Base-by-base conservation (phyloP, 345 rosid species). In the Gossypium rotundifolium region DNA sequence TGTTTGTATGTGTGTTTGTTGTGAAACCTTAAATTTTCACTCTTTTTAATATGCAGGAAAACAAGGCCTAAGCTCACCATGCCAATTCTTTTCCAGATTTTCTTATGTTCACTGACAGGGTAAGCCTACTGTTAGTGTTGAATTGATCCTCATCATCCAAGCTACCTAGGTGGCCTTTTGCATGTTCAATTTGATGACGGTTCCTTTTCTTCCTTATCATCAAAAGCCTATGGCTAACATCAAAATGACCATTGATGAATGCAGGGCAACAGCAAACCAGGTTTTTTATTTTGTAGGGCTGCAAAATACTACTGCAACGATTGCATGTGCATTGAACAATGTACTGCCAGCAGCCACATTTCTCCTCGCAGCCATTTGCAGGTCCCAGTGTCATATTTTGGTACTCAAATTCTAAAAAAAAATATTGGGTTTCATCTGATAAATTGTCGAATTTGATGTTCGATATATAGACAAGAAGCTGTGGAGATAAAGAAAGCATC, bases 61-160 rank as follows among this genome's bases (percentile, higher is more conserved):
- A 84, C 92, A 38, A 89, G 90, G 77, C 97, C 98, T 44, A 89
- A 80, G 84, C 81, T 95, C 76, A 88, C 91, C 14, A 27, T 44
- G 66, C 64, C 51, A 9, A 75, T 95, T 76, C 80, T 95, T 55
- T 73, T 89, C 70, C 87, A 87, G 79, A 61, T 84, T 60, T 90
- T 93, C 86, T 75, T 89, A 25, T 91, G 98, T 71, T 95, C 99
- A 70, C 69, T 93, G 42, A 95, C 99, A 0, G 99, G 98, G 99
- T 91, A 88, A 79, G 60, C 60, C 17, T 33, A 25, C 33, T 22
- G 22, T 45, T 23, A 22, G 10, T 22, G 27, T 13, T 57, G 27
- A 18, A 2, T 57, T 48, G 52, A 48, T 11, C 52, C 52, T 33
- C 40, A 33, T 33, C 7, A 5, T 33, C 40, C 40, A 33, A 33